Conservation (phyloP, 2,329 filamentous ascomycete genomes). For the Nigrospora oryzae region DNA sequence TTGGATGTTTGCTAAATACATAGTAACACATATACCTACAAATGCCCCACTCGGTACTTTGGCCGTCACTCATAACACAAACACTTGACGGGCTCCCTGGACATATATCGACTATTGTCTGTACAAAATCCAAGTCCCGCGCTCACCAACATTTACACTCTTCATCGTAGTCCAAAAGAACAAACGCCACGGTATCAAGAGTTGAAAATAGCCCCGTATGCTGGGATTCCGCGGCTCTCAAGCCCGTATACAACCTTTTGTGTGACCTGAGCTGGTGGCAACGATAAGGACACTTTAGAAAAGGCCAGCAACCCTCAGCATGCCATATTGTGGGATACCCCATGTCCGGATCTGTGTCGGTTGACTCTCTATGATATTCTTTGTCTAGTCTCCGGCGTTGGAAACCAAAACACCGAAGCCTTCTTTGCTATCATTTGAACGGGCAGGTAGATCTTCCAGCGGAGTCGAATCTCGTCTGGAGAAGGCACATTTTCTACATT, state of each 20-base stretch:
- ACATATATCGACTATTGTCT: too few relatives aligned
- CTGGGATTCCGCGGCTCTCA: slow-evolving; percentile 21
- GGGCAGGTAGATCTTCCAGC: too few relatives aligned
- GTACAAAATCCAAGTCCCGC: too few relatives aligned
- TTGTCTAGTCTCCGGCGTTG: slow-evolving; percentile 59
- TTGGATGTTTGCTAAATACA: too few relatives aligned
- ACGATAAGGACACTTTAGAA: slow-evolving; percentile 50
- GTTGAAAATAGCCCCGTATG: slow-evolving; percentile 27
- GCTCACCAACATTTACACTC: too few relatives aligned
- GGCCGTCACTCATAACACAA: too few relatives aligned
- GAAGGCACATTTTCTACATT: too few relatives aligned
- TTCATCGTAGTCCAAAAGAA: too few relatives aligned
- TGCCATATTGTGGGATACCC: slow-evolving; percentile 48
- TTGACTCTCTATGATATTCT: slow-evolving; percentile 41
- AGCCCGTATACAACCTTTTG: slow-evolving; percentile 20
- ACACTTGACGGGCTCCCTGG: too few relatives aligned
- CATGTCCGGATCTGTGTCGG: slow-evolving; percentile 49
- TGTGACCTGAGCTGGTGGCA: slow-evolving; percentile 45
- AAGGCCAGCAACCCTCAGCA: slow-evolving; percentile 47
- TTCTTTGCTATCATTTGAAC: slow-evolving; percentile 26
- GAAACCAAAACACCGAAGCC: slow-evolving; percentile 51
- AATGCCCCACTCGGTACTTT: too few relatives aligned
- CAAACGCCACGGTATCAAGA: slow-evolving; percentile 4
- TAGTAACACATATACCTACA: too few relatives aligned
- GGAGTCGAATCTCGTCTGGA: too few relatives aligned